Percentiles rank a stretch among this genome's conserved stretches.
phyloP scores from a whole-genome alignment of 306 rosid genomes.

The Senna tora region DNA sequence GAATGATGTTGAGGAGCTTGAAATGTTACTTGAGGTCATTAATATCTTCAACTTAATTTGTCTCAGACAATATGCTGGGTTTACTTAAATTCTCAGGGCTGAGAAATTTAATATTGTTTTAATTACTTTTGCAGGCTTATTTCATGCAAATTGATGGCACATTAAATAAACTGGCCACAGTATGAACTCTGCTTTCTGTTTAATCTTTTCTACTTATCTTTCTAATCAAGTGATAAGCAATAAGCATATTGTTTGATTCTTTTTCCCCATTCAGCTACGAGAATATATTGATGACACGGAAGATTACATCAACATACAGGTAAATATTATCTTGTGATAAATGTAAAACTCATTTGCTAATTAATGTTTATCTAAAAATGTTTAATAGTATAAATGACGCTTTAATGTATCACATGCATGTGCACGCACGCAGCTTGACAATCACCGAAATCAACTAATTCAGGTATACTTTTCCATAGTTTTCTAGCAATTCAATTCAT shows the following conservation, averaged over 20 bases:
- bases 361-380: background rate
- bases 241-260: conserved; percentile 1
- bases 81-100: conserved; percentile 20
- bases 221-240: background rate
- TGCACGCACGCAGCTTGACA: conserved; percentile 81
- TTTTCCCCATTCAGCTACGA: conserved; percentile 52
- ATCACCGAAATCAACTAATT: conserved; percentile 83
- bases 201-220: background rate
- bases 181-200: conserved; percentile 39
- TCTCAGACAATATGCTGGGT: background rate
- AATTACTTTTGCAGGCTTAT: conserved; percentile 60
- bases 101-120: conserved; percentile 23
- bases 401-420: conserved; percentile 8
- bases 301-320: conserved; percentile 90
- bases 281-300: conserved; percentile 88
- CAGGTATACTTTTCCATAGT: conserved; percentile 53
- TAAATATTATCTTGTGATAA: too few species aligned
- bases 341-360: background rate
- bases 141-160: conserved; percentile 82
- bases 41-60: conserved; percentile 5
- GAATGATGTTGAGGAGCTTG: conserved; percentile 79
- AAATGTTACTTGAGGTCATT: conserved; percentile 82
- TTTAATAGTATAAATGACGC: conserved; percentile 11
- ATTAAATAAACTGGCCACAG: conserved; percentile 71
- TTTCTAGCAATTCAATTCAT: conserved; percentile 12